Base-by-base conservation (phyloP, 2,329 filamentous ascomycete species). In the Colletotrichum cuscutae region DNA sequence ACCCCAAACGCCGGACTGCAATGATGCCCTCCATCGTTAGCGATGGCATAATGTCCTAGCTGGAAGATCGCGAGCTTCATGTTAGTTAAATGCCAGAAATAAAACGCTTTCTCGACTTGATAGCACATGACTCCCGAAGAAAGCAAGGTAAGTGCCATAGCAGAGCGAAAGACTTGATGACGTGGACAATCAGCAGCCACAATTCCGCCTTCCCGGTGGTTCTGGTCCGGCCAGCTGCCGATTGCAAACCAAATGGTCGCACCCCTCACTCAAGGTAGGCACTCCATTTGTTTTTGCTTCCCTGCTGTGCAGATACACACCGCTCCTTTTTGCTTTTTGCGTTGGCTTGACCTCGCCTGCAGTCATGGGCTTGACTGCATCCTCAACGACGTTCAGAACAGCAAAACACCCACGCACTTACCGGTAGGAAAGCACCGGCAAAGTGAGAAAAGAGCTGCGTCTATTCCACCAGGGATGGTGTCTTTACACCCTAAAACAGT, bases 1-100 rank as follows among this genome's bases (percentile, higher is more conserved):
- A 35, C 15, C 37, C 15, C 37, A 42, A 42, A 49, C 9, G 19
- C 8, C 19, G 8, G 19, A n/a, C 42, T 22, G 19, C 19, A n/a
- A 22, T 2, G 42, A 22, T 11, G 42, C 19, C 0, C 7, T 22
- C 0, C 15, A 2, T 49, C 42, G 19, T 0, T 22, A 4, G 42
- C 19, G 42, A 22, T 49, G 0, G 37, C 15, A 19, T 1, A 0
- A 7, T 3, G 2, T 35, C 0, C 11, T 35, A 35, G 32, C 32
- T 35, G 0, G 32, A 1, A 35, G 2, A 42, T 19, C 37, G 15
- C 1, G 37, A 19, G 37, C 6, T 49, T 22, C 6, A n/a, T n/a
- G 8, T n/a, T 19, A 3, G 1, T 8, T 2, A n/a, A n/a, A n/a
- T n/a, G 19, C 19, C 42, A 22, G 42, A 11, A 22, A 49, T 8